Percentiles rank a stretch among this genome's conserved stretches.
Conservation (phyloP, 805 yeast genomes). For the Vanderwaltozyma yarrowii region DNA sequence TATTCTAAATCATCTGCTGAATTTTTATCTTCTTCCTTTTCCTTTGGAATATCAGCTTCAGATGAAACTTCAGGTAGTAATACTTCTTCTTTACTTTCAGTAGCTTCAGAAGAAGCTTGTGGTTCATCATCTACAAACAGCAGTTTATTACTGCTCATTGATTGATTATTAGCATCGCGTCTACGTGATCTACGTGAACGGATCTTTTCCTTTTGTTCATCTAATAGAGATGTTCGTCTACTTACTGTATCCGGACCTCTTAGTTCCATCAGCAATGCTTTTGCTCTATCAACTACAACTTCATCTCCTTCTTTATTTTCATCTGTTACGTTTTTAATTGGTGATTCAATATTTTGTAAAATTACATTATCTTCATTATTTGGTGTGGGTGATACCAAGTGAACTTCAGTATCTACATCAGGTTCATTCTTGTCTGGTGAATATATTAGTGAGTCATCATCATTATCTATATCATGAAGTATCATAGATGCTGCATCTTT, state of each 20-base stretch:
- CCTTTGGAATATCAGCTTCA: no score
- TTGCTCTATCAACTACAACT: conserved; percentile 40
- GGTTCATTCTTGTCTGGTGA: conserved; percentile 12
- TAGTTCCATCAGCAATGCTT: conserved; percentile 50
- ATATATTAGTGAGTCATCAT: conserved; percentile 21
- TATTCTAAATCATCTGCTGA: not conserved
- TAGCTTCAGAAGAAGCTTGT: not conserved
- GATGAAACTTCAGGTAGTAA: no score
- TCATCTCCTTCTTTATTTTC: conserved; percentile 21
- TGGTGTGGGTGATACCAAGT: conserved; percentile 4
- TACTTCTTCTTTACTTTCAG: not conserved
- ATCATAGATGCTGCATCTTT: conserved; percentile 10
- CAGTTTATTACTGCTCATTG: conserved; percentile 8
- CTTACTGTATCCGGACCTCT: conserved; percentile 31
- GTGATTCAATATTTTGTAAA: not conserved
- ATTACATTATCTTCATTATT: not conserved
- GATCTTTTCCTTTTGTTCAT: conserved; percentile 22
- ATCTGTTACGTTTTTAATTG: not conserved
- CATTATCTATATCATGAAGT: conserved; percentile 16
- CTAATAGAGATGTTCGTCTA: conserved; percentile 14
- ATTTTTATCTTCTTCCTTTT: no score
- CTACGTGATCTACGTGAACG: conserved; percentile 15
- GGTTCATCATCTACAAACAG: conserved; percentile 6
- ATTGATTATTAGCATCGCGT: conserved; percentile 5
- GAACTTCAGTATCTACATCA: not conserved